These are phyloP conservation scores for Przewalskia tangutica DNA, from an alignment of 257 asterid genomes.

Conservation along the genomic window DNA sequence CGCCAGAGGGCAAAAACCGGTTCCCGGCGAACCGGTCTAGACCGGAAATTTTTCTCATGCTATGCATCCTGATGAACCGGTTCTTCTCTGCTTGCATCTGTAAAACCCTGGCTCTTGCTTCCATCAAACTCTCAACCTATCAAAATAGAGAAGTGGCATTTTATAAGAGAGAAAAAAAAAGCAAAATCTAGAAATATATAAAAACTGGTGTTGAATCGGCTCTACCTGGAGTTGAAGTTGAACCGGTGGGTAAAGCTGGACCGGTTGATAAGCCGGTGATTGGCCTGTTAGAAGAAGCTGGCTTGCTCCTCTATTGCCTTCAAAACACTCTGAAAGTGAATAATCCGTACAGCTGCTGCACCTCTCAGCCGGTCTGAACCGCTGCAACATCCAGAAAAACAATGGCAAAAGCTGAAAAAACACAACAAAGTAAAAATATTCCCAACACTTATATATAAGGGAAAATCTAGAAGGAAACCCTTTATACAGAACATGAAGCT, in stretches of 20 bases:
- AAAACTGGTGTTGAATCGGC: too few relatives aligned
- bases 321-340: background rate
- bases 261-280: background rate
- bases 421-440: background rate
- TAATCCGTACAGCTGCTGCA: background rate
- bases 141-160: background rate
- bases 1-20: background rate
- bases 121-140: constrained; percentile 9
- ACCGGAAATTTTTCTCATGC: background rate
- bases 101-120: constrained; percentile 2
- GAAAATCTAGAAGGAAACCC: too few relatives aligned
- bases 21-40: background rate
- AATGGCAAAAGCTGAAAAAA: background rate
- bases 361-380: background rate
- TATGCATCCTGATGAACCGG: constrained; percentile 13
- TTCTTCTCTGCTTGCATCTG: constrained; percentile 3
- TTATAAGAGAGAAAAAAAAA: too few relatives aligned
- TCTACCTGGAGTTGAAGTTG: background rate
- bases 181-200: too few relatives aligned
- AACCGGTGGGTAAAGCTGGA: background rate
- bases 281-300: background rate
- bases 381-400: background rate
- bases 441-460: background rate
- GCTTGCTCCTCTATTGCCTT: background rate
- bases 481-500: too few relatives aligned